Percentiles rank a stretch among this genome's conserved stretches.
Evolutionary conservation across 139 green algal genomes (phyloP).

Genomic region (Penium margaritaceum): DNA sequence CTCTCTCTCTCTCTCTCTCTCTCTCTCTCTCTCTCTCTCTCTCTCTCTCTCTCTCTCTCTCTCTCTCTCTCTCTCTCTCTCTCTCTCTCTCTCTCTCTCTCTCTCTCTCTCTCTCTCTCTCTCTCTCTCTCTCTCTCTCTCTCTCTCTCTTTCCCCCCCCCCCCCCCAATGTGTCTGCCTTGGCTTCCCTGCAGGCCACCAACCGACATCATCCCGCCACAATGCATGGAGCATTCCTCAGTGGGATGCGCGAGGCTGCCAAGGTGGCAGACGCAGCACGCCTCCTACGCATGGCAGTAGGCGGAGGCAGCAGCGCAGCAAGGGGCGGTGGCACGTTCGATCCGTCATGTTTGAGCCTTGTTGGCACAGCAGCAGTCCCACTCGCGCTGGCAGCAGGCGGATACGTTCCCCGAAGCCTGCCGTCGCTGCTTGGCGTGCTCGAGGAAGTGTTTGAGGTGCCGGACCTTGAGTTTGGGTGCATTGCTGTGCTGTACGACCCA

Average conservation of each 20-base stretch:
- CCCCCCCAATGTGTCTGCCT: background rate
- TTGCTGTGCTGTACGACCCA: slow-evolving; percentile 33
- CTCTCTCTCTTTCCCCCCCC: background rate
- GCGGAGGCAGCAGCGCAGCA: background rate
- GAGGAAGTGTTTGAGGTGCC: slow-evolving; percentile 14
- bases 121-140: slow-evolving; percentile 1
- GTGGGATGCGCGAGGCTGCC: slow-evolving; percentile 35
- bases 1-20: too few relatives aligned
- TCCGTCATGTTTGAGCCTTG: too few relatives aligned
- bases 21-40: background rate
- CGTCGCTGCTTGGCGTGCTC: background rate
- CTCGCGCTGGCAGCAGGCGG: background rate
- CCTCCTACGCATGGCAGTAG: too few relatives aligned
- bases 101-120: background rate
- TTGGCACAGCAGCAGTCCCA: background rate
- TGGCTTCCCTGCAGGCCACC: slow-evolving; percentile 58
- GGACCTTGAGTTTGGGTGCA: slow-evolving; percentile 38
- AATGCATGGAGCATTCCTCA: slow-evolving; percentile 91
- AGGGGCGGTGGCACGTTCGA: background rate
- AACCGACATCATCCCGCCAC: slow-evolving; percentile 81
- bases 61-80: background rate
- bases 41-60: background rate
- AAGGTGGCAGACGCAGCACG: background rate
- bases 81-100: background rate
- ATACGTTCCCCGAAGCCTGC: background rate